These are phyloP conservation scores for Eucalyptus shirleyi DNA, from an alignment of 345 rosid species.

Conservation along the genomic window DNA sequence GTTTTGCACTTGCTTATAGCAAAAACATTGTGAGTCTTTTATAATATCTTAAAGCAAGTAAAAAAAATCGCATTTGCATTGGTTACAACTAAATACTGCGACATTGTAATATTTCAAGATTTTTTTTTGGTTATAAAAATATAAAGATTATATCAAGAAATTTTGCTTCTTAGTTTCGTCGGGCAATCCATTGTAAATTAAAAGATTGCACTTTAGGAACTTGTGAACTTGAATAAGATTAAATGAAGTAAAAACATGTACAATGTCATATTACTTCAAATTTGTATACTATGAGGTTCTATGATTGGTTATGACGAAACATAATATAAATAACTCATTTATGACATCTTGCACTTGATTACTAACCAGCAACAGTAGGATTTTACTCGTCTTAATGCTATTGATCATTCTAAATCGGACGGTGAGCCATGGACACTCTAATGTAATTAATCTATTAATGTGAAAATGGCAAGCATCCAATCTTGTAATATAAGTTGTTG, in stretches of 20 bases:
- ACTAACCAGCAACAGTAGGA: accelerated
- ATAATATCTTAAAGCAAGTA: background rate
- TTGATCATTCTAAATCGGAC: background rate
- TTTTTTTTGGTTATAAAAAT: too few relatives aligned
- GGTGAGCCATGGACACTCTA: background rate
- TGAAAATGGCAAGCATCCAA: background rate
- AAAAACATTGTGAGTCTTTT: background rate
- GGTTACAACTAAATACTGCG: background rate
- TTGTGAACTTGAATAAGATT: background rate
- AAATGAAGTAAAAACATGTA: background rate
- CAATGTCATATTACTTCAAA: background rate
- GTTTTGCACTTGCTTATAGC: background rate
- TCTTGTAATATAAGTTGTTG: background rate
- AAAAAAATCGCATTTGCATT: background rate
- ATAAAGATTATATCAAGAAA: background rate
- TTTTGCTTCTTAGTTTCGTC: background rate
- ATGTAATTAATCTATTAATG: background rate
- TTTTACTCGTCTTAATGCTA: background rate
- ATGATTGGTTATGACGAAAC: background rate
- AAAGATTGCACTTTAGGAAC: background rate
- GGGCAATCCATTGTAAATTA: background rate
- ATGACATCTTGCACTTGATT: background rate
- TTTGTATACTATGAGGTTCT: background rate
- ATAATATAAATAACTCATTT: background rate
- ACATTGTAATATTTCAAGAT: background rate